Evolutionary conservation across 1,284 basidiomycete species (phyloP), one percentile per base, ranked within the genome.

Genomic region (Melampsora americana): DNA sequence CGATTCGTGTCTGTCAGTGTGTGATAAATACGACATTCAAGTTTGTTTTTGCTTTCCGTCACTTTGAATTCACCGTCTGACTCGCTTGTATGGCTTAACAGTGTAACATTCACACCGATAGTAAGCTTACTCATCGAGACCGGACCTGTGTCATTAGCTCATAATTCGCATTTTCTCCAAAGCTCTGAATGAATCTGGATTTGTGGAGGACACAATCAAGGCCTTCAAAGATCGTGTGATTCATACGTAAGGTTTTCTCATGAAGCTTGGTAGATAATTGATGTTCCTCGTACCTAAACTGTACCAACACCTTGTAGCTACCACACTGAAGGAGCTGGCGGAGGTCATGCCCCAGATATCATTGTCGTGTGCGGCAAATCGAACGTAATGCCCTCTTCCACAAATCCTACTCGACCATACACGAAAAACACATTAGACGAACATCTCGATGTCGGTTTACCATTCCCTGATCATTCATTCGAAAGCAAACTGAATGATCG

Each of bases 41-140:
- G 90, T 90, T 77, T 78, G 83, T 80, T 35, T 23, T 59, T 60
- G 11, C 16, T 61, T 7, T 30, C 62, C 46, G 56, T 75, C 60
- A 32, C 53, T 48, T 60, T n/a, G 5, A 14, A 32, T 66, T 5
- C n/a, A 28, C 16, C 39, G 39, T 42, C 39, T 42, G 39, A 42
- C 39, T 42, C 12, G 4, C 6, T 9, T 42, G 39, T 42, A 67
- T 66, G 39, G 11, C 69, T 78, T 62, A 16, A 23, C 77, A 92
- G 88, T 89, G 94, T 78, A 96, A 95, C 82, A 97, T 99, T 73
- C 96, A 99, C 82, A 96, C 94, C 0, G 95, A 99, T 83, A 99
- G 95, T 0, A 84, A 95, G 78, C 96, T 96, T 83, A 93, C 96
- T 84, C 92, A 91, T 79, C 94, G 94, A 7, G 95, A 93, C 81